Evolutionary conservation across 495 filamentous ascomycete genomes (phyloP).

Genomic region (Annulohypoxylon moriforme): DNA sequence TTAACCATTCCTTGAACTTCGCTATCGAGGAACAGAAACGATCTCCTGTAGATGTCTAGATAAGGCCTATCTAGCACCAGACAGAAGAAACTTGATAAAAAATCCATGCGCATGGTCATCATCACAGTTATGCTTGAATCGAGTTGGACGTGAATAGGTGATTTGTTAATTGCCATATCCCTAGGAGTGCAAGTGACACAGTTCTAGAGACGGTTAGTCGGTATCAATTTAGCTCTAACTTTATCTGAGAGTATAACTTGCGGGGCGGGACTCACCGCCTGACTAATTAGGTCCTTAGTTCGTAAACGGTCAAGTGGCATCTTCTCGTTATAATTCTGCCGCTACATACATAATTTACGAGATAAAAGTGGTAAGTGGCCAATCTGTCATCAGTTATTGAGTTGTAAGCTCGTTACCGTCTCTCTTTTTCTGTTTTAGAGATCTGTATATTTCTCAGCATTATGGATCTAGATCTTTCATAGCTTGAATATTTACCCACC

Average conservation of each 20-base stretch:
- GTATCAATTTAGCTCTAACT: neutral
- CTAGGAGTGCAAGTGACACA: neutral
- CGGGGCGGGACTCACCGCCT: constrained; percentile 38
- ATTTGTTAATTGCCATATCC: neutral
- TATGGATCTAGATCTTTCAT: constrained; percentile 24
- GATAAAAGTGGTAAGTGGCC: constrained; percentile 40
- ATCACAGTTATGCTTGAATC: constrained; percentile 3
- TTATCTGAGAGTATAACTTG: neutral
- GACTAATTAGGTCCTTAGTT: constrained; percentile 1
- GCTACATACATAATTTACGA: neutral
- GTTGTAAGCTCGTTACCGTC: constrained; percentile 26
- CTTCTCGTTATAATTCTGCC: constrained; percentile 45
- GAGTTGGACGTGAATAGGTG: neutral
- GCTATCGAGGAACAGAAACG: constrained; percentile 32
- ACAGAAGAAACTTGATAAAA: constrained; percentile 35
- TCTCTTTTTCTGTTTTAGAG: constrained; percentile 3
- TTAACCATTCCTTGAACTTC: constrained; percentile 36
- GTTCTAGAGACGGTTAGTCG: neutral
- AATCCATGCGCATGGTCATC: constrained; percentile 35
- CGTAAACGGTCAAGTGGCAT: constrained; percentile 24
- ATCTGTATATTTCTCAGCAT: constrained; percentile 3
- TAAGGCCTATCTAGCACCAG: constrained; percentile 44
- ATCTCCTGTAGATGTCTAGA: constrained; percentile 40
- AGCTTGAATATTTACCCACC: neutral
- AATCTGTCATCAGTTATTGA: constrained; percentile 47